A percentile compares a stretch with the other conserved stretches of the same genome.
Evolutionary conservation across 441 rosid genomes (phyloP).

Genomic region (Adansonia rubrostipa): DNA sequence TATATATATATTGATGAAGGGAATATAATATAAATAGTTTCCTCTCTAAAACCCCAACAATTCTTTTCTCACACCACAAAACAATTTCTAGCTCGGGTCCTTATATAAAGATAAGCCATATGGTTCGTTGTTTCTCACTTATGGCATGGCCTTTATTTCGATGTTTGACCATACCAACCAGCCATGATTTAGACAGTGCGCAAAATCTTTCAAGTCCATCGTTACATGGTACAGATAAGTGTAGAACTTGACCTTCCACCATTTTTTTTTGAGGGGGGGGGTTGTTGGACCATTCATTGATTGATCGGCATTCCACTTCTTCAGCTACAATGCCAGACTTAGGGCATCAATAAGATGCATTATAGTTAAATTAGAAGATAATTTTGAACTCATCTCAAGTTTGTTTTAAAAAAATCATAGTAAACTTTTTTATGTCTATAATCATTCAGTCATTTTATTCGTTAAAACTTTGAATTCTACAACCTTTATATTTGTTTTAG

Average conservation of each 20-base stretch:
- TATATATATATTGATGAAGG: not conserved
- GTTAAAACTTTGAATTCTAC: not conserved
- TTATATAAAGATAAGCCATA: not conserved
- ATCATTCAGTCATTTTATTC: not conserved
- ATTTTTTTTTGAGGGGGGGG: not conserved
- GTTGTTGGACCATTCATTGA: slow-evolving; percentile 2
- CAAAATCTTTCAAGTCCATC: slow-evolving; percentile 9
- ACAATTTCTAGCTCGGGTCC: not conserved
- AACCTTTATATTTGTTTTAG: not conserved
- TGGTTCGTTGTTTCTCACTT: not conserved
- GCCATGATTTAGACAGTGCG: slow-evolving; percentile 12
- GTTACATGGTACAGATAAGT: not conserved
- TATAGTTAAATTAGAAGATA: not conserved
- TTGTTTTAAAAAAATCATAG: not conserved
- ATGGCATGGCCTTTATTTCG: slow-evolving; percentile 3
- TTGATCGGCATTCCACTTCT: not conserved
- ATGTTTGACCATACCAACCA: slow-evolving; percentile 10
- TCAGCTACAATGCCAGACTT: not conserved
- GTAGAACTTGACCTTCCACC: slow-evolving; percentile 23
- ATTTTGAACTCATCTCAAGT: not conserved
- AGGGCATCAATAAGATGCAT: not conserved
- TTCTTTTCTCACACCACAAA: not conserved
- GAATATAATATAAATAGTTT: not conserved
- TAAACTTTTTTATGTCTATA: not conserved
- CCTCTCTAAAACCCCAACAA: too few species aligned